Evolutionary conservation across 2,329 filamentous ascomycete genomes (phyloP).

Genomic region (Pseudodiploospora longispora): DNA sequence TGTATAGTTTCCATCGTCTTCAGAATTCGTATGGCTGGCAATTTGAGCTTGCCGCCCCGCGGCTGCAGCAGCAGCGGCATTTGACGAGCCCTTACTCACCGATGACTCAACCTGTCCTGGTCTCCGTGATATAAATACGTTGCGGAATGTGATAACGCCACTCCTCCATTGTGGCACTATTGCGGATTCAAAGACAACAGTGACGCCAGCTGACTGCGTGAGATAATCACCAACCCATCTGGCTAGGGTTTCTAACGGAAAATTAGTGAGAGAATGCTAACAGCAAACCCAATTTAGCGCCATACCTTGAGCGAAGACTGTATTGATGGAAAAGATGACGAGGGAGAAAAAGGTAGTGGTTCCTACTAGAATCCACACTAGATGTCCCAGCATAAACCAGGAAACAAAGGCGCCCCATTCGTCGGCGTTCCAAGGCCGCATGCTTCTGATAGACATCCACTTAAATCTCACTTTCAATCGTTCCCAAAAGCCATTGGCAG

Average conservation of each 20-base stretch:
- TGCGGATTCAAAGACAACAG: conserved; percentile 93
- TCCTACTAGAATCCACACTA: conserved; percentile 92
- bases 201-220: conserved; percentile 85
- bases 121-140: conserved; percentile 88
- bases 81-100: conserved; percentile 88
- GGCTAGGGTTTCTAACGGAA: conserved; percentile 70
- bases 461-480: conserved; percentile 88
- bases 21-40: conserved; percentile 25
- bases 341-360: conserved; percentile 97
- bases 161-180: conserved; percentile 95
- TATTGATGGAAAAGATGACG: conserved; percentile 85
- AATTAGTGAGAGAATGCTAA: conserved; percentile 12
- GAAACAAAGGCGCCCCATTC: conserved; percentile 93
- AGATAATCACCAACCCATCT: conserved; percentile 93
- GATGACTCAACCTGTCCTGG: conserved; percentile 75
- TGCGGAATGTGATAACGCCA: conserved; percentile 92
- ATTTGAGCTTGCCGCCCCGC: conserved; percentile 50
- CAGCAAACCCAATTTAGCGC: neutral
- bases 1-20: conserved; percentile 91
- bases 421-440: conserved; percentile 88
- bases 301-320: conserved; percentile 85
- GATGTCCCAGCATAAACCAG: conserved; percentile 88
- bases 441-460: conserved; percentile 93
- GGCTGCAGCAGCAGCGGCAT: conserved; percentile 77
- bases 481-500: conserved; percentile 88